Percentiles rank a stretch among this genome's conserved stretches.
Evolutionary conservation across 345 rosid genomes (phyloP).

Genomic region (Populus deltoides): DNA sequence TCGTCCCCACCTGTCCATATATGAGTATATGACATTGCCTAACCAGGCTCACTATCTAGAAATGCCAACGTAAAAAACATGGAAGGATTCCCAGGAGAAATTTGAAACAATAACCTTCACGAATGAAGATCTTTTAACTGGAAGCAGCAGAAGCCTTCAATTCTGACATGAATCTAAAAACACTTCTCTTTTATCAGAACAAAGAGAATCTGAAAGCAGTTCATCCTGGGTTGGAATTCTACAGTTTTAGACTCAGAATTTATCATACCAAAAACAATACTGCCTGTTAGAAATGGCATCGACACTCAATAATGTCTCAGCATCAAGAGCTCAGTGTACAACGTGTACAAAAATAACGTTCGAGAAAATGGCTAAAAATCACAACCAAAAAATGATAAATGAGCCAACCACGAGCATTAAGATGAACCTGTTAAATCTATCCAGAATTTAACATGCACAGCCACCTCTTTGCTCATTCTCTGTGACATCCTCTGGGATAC

Average conservation of each 20-base stretch:
- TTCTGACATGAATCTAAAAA: neutral
- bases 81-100: neutral
- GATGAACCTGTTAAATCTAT: neutral
- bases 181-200: neutral
- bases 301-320: neutral
- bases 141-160: neutral
- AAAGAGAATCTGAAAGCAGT: neutral
- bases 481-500: conserved; percentile 62
- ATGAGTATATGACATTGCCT: neutral
- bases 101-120: neutral
- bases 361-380: neutral
- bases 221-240: neutral
- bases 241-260: neutral
- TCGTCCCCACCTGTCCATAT: neutral
- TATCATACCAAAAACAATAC: neutral
- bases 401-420: neutral
- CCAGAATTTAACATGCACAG: conserved; percentile 65
- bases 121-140: neutral
- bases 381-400: conserved; percentile 11
- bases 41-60: neutral
- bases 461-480: conserved; percentile 90
- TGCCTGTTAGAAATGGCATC: conserved; percentile 1
- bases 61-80: neutral
- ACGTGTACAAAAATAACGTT: neutral
- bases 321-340: neutral